Evolutionary conservation across 768 basidiomycete genomes (phyloP), one percentile per base, ranked within the genome.

Genomic region (Amanita phalloides): DNA sequence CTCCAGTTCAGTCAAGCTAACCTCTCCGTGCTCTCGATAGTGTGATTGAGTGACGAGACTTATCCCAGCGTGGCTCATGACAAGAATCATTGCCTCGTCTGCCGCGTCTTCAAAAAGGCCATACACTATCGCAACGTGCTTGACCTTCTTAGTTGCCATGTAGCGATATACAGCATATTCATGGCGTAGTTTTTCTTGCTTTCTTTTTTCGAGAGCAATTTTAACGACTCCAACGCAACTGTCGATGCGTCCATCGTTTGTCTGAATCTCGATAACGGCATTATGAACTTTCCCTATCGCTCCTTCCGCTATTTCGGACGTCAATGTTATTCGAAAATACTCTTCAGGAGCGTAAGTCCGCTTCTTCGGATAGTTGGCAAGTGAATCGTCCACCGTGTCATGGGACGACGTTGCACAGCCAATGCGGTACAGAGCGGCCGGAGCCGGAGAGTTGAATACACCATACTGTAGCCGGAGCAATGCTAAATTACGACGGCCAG

Each of bases 151-250:
- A 4, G 21, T 5, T 32, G 25, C 33, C 35, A 49, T 36, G n/a
- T 38, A 42, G 9, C 26, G 48, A 39, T 49, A 49, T 21, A 49
- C 48, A 8, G 21, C 33, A 10, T 38, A 49, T 26, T 49, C 48
- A 49, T 49, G 48, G 1, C 23, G 48, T 23, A 49, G 11, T 13
- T 21, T 38, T 23, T 49, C 10, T 36, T 7, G 36, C 7, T 36
- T 36, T 35, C 35, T 14, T 14, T 5, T 11, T 37, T 13, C 10
- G 13, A 10, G 37, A 14, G 37, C 8, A 14, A 38, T 10, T 38
- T 38, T 38, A n/a, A 17, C 37, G 17, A 38, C 33, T 26, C 13
- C 48, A 14, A 25, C 25, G 9, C 13, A 45, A 32, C 32, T 32
- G 9, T 10, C 3, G 30, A 32, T 32, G 9, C 10, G 9, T 3